These are phyloP conservation scores for Colletotrichum liriopes DNA, from an alignment of 2,329 filamentous ascomycete genomes.

Conservation along the genomic window DNA sequence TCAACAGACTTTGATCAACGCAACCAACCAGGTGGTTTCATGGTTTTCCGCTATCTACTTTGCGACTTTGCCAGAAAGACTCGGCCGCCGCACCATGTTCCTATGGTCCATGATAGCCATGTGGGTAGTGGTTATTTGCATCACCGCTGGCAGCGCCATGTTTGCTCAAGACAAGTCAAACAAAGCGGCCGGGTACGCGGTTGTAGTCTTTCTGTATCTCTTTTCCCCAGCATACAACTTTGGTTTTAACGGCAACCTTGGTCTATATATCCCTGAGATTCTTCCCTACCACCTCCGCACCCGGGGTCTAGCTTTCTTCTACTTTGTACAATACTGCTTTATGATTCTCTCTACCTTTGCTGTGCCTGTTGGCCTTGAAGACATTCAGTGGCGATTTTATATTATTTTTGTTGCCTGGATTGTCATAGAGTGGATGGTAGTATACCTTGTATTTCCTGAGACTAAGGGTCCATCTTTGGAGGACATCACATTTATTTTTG, in stretches of 20 bases:
- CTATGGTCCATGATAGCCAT: conserved; percentile 35
- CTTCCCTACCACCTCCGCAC: conserved; percentile 51
- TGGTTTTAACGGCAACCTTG: conserved; percentile 41
- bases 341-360: conserved; percentile 52
- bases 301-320: conserved; percentile 9
- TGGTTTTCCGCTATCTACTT: conserved; percentile 43
- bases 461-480: conserved; percentile 43
- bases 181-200: conserved; percentile 45
- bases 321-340: conserved; percentile 8
- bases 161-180: conserved; percentile 40
- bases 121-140: conserved; percentile 37
- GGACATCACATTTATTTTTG: conserved; percentile 43
- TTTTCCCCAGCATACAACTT: conserved; percentile 46
- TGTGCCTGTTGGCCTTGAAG: conserved; percentile 53
- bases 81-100: conserved; percentile 44
- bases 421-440: conserved; percentile 46
- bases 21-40: conserved; percentile 43
- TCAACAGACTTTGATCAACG: conserved; percentile 54
- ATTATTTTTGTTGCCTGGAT: conserved; percentile 51
- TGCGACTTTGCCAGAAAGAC: conserved; percentile 33
- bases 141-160: conserved; percentile 42
- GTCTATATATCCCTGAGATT: conserved; percentile 52
- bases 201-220: conserved; percentile 54
- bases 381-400: conserved; percentile 53
- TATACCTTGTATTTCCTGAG: conserved; percentile 51